Evolutionary conservation across 192 early-diverging fungal genomes (phyloP), one percentile per base, ranked within the genome.

Genomic region (Gaertneriomyces sp.): DNA sequence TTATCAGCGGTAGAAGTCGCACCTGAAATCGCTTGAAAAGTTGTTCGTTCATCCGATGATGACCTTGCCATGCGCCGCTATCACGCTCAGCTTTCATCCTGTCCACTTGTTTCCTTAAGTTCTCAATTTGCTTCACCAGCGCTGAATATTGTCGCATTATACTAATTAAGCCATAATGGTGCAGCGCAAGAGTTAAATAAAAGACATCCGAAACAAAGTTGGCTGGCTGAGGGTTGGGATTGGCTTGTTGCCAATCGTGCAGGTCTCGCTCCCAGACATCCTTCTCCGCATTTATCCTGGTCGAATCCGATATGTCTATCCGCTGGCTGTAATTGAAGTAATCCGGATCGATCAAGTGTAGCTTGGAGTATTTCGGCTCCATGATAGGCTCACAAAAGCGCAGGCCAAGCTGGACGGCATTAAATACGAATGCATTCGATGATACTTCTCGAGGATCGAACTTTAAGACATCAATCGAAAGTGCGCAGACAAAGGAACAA

Each of bases 201-300:
- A 98, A 97, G 16, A 90, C 81, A 63, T 97, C 92, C 2, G 94
- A 85, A 43, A 97, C 91, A 68, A 98, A 98, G 66, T 93, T 90
- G 40, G 82, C 68, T 16, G 79, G 52, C 16, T 56, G 52, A 0
- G 68, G 47, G 4, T 38, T 43, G 6, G 49, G 55, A 53, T 68
- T 53, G 16, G 61, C 12, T 33, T 41, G 63, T 38, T 52, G 25
- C 71, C 71, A 74, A 70, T 73, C 58, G 47, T 44, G 25, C 20
- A 85, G 74, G 56, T 90, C 89, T 16, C 71, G 74, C 53, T 92
- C 89, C 8, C 82, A 81, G 45, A 76, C 56, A 44, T 85, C 79
- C 69, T 91, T 79, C 63, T 88, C 86, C 41, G 89, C 88, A 64
- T 88, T 88, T 59, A 97, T 85, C 39, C 89, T 85, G 0, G 95